Conservation (phyloP, 202 grass and related monocot genomes). For the Panicum hallii region DNA sequence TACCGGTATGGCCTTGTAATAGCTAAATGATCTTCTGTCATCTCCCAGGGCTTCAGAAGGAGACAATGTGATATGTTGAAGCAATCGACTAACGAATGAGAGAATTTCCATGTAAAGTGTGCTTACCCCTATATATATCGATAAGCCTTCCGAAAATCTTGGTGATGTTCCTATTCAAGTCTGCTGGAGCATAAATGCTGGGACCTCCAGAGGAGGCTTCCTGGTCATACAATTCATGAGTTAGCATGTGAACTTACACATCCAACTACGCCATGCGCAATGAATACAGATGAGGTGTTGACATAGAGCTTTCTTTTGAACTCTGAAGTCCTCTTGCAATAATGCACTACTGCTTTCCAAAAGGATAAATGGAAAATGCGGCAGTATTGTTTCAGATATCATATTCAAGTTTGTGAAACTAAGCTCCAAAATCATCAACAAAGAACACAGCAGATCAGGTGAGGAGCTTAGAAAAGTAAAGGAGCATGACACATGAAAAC, state of each 20-base stretch:
- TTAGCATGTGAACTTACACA: slow-evolving; percentile 5
- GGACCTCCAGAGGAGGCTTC: slow-evolving; percentile 56
- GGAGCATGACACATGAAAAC: not conserved
- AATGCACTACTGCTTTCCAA: not conserved
- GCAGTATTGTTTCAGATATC: not conserved
- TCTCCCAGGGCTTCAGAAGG: slow-evolving; percentile 79
- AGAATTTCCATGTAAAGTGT: not conserved
- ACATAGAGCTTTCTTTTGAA: not conserved
- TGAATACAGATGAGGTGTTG: not conserved
- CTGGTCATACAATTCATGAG: slow-evolving; percentile 49
- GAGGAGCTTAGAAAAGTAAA: slow-evolving; percentile 7
- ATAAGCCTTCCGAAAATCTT: slow-evolving; percentile 92
- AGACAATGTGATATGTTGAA: slow-evolving; percentile 34
- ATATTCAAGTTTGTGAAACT: slow-evolving; percentile 23
- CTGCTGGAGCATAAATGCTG: slow-evolving; percentile 68
- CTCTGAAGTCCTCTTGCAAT: not conserved
- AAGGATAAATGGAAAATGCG: slow-evolving; percentile 21
- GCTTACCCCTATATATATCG: slow-evolving; percentile 85
- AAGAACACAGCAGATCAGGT: not conserved
- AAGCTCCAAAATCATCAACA: slow-evolving; percentile 1
- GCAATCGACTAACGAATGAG: not conserved
- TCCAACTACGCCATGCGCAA: not conserved
- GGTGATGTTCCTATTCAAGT: slow-evolving; percentile 86
- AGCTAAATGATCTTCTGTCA: slow-evolving; percentile 95
- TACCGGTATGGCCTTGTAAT: slow-evolving; percentile 92